Evolutionary conservation across 1,139 yeast genomes (phyloP), one percentile per base, ranked within the genome.

Genomic region (Yueomyces sp.): DNA sequence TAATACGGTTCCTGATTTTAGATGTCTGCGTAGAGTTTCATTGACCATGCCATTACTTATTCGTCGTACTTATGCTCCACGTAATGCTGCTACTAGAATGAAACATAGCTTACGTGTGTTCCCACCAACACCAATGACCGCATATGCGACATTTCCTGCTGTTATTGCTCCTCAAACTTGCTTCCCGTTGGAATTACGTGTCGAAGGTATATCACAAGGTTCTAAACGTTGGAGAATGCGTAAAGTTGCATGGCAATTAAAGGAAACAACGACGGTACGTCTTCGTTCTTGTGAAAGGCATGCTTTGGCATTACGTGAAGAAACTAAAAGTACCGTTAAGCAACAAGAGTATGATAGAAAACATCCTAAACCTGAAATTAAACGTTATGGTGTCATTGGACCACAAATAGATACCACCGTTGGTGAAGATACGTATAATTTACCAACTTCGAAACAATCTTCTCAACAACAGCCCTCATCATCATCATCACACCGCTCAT

Each of bases 51-150:
- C 95, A 0, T 62, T 91, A 12, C 73, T 19, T 19, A 19, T 19
- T 19, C 19, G 19, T 19, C 19, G 19, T 19, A 19, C 19, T 19
- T 19, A 19, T 19, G 19, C 19, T 19, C 19, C 19, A 19, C 19
- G 19, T 19, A 19, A 19, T 96, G 96, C 79, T 50, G 70, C 93
- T 3, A 72, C 83, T 37, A 70, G 98, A 48, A 83, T 94, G 50
- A 72, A 87, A 50, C 86, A 84, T 56, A 84, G 95, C 1, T 66
- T 87, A 36, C 72, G 99, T 47, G 86, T 93, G 1, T 91, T 91
- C 61, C 98, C 98, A 1, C 97, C 99, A 3, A 91, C 97, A 0
- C 85, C 82, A 41, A 81, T 91, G 36, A 80, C 86, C 3, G 94
- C 96, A 3, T 76, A 81, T 36, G 91, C 95, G 3, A 81, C 81